These are phyloP conservation scores for Actinomucor elegans DNA, from an alignment of 371 early-diverging fungal genomes.

Conservation along the genomic window DNA sequence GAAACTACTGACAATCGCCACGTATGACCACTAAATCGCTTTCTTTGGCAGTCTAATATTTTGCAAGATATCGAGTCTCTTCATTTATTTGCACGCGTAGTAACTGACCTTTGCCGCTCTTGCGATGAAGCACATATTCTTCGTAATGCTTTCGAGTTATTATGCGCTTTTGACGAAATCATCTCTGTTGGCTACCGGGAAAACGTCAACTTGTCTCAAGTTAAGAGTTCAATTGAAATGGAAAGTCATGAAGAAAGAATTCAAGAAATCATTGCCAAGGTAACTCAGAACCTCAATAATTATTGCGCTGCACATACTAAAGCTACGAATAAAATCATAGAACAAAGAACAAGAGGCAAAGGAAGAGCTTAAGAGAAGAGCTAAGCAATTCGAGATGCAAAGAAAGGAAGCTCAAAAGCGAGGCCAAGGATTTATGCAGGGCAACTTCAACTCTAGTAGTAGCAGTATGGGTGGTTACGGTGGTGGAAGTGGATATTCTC, in stretches of 20 bases:
- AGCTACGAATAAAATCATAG: slow-evolving; percentile 41
- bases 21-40: background rate
- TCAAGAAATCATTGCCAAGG: slow-evolving; percentile 93
- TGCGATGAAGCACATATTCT: slow-evolving; percentile 76
- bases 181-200: slow-evolving; percentile 90
- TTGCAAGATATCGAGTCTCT: slow-evolving; percentile 94
- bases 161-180: slow-evolving; percentile 95
- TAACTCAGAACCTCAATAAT: slow-evolving; percentile 14
- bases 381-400: slow-evolving; percentile 90
- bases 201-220: slow-evolving; percentile 79
- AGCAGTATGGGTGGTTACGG: slow-evolving; percentile 18
- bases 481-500: slow-evolving; percentile 43
- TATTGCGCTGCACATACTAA: too few species aligned
- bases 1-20: background rate
- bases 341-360: slow-evolving; percentile 97
- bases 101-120: slow-evolving; percentile 89
- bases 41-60: slow-evolving; percentile 61
- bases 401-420: slow-evolving; percentile 80
- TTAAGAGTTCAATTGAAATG: slow-evolving; percentile 92
- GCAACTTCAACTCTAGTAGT: slow-evolving; percentile 44
- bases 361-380: slow-evolving; percentile 91
- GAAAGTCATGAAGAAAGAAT: slow-evolving; percentile 96
- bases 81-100: slow-evolving; percentile 91
- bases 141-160: slow-evolving; percentile 83
- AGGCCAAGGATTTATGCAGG: slow-evolving; percentile 61